These are phyloP conservation scores for Harringtonia aguacate DNA, from an alignment of 2,329 filamentous ascomycete genomes.

Conservation along the genomic window DNA sequence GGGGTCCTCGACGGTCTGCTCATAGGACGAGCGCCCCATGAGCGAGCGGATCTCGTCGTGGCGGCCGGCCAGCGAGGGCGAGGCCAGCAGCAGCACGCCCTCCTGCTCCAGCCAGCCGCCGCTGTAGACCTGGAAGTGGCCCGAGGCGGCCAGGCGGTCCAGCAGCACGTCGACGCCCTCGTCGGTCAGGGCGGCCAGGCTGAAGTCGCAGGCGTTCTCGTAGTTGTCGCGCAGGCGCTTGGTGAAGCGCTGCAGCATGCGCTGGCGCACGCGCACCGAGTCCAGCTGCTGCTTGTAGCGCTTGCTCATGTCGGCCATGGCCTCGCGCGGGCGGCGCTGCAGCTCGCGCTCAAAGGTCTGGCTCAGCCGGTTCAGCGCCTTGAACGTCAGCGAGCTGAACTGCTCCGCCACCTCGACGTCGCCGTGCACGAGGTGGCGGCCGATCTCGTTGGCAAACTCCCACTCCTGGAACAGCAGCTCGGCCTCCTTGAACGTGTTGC, in stretches of 20 bases:
- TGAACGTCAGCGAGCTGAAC: conserved; percentile 88
- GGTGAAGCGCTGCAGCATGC: conserved; percentile 93
- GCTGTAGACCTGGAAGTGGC: conserved; percentile 79
- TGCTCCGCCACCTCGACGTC: conserved; percentile 97
- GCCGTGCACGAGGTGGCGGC: conserved; percentile 80
- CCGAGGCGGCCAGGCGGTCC: conserved; percentile 67
- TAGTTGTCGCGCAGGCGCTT: conserved; percentile 86
- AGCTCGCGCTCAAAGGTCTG: conserved; percentile 88
- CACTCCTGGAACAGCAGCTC: conserved; percentile 96
- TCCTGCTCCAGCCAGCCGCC: conserved; percentile 45
- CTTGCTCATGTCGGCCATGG: conserved; percentile 83
- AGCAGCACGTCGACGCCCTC: conserved; percentile 61
- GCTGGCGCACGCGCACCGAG: conserved; percentile 88
- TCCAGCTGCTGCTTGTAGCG: conserved; percentile 92
- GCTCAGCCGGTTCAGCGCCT: conserved; percentile 79
- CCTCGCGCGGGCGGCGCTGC: conserved; percentile 73
- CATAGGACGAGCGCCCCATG: conserved; percentile 56
- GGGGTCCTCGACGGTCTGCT: conserved; percentile 54
- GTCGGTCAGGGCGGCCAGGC: conserved; percentile 60
- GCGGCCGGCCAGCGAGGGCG: conserved; percentile 63
- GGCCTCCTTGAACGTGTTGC: conserved; percentile 98
- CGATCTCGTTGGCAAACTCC: conserved; percentile 93
- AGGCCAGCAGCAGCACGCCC: conserved; percentile 75
- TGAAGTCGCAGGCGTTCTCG: conserved; percentile 94
- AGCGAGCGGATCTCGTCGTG: conserved; percentile 77